Evolutionary conservation across 1,284 basidiomycete genomes (phyloP).

Genomic region (Somion occarium): DNA sequence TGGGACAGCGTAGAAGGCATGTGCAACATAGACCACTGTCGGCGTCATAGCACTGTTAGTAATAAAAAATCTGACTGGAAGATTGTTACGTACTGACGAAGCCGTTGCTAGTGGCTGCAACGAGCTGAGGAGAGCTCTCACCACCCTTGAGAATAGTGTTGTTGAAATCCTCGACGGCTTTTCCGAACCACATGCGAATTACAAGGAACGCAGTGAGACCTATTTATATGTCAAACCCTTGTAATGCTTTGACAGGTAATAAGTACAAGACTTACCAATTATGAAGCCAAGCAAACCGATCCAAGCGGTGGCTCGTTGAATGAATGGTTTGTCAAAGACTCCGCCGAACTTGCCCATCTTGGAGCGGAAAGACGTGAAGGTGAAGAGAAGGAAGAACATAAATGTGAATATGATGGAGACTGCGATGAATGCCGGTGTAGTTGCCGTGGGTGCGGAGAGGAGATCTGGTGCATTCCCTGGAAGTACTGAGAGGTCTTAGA

Average conservation of each 20-base stretch:
- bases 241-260: slow-evolving; percentile 1
- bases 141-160: slow-evolving; percentile 49
- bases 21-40: slow-evolving; percentile 73
- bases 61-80: slow-evolving; percentile 7
- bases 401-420: slow-evolving; percentile 53
- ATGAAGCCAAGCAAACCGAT: slow-evolving; percentile 71
- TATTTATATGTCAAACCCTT: slow-evolving; percentile 20
- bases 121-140: slow-evolving; percentile 47
- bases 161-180: slow-evolving; percentile 75
- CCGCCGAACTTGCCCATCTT: slow-evolving; percentile 53
- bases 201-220: slow-evolving; percentile 69
- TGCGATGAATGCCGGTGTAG: slow-evolving; percentile 62
- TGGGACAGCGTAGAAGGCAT: slow-evolving; percentile 68
- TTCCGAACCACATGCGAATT: slow-evolving; percentile 76
- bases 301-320: slow-evolving; percentile 65
- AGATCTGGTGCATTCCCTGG: slow-evolving; percentile 52
- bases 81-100: slow-evolving; percentile 59
- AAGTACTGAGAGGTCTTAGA: slow-evolving; percentile 57
- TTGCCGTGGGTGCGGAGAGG: slow-evolving; percentile 56
- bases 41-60: background rate
- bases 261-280: slow-evolving; percentile 43
- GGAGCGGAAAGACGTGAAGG: slow-evolving; percentile 61
- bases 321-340: slow-evolving; percentile 49
- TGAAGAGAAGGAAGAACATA: slow-evolving; percentile 67
- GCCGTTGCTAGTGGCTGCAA: slow-evolving; percentile 64